Evolutionary conservation across 2,329 filamentous ascomycete species (phyloP).

Genomic region (Septoria petroselini): DNA sequence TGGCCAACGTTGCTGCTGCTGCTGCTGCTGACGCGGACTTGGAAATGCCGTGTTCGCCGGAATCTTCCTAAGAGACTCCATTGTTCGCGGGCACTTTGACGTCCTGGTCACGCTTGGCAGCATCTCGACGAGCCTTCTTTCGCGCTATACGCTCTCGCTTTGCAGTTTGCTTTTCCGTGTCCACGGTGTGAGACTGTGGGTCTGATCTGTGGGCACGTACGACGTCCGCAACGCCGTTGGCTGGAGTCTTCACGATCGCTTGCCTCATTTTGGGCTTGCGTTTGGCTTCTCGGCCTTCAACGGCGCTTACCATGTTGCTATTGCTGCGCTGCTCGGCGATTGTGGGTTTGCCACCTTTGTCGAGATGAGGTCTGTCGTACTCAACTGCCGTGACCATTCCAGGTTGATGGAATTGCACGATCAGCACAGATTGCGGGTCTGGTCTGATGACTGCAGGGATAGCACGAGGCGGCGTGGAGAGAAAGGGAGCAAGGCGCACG

Average conservation of each 20-base stretch:
- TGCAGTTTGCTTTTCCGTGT: background rate
- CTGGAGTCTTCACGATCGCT: background rate
- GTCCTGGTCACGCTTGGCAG: background rate
- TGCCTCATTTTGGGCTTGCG: background rate
- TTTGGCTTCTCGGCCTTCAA: conserved; percentile 2
- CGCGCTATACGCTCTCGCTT: background rate
- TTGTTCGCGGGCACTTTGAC: background rate
- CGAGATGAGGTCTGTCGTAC: conserved; percentile 1
- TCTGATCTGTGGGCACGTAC: background rate
- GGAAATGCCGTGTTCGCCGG: background rate
- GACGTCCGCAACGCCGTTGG: background rate
- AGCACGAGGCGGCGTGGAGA: background rate
- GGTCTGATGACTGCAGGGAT: background rate
- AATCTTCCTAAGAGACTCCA: background rate
- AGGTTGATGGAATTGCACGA: conserved; percentile 2
- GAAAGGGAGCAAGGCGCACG: background rate
- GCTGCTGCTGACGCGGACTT: background rate
- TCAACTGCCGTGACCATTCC: conserved; percentile 3
- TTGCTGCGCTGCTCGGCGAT: background rate
- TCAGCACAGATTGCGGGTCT: conserved; percentile 4
- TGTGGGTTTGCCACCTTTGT: background rate
- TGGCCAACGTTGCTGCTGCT: background rate
- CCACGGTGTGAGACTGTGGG: background rate
- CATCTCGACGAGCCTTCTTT: background rate
- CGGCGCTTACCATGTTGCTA: background rate